Evolutionary conservation across 345 rosid species (phyloP).

Genomic region (Litchi chinensis): DNA sequence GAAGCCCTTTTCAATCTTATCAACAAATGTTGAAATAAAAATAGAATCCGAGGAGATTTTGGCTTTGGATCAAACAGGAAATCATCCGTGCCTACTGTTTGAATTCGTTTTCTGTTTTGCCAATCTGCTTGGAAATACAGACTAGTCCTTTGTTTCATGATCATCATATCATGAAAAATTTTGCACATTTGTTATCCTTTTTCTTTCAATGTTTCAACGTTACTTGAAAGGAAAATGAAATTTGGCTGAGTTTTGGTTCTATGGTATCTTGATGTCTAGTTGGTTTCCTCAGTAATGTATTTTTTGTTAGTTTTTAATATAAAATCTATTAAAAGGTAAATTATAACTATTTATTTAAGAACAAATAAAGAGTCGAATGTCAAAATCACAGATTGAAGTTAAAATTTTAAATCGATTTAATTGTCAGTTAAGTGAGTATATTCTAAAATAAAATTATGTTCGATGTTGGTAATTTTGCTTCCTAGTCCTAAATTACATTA

Average conservation of each 20-base stretch:
- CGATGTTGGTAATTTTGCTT: too few species aligned
- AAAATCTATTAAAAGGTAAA: too few species aligned
- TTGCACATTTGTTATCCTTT: neutral
- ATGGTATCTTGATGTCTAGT: neutral
- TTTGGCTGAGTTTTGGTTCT: neutral
- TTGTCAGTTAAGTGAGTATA: too few species aligned
- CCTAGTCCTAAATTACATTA: too few species aligned
- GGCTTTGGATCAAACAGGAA: neutral
- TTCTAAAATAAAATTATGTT: too few species aligned
- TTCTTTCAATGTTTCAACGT: neutral
- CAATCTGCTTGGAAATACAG: neutral
- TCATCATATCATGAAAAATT: constrained; percentile 2
- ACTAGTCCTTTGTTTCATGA: neutral
- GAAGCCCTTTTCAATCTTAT: neutral
- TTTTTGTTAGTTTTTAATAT: too few species aligned
- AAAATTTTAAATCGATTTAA: too few species aligned
- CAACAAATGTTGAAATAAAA: neutral
- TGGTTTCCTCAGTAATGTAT: too few species aligned
- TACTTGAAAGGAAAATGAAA: constrained; percentile 1
- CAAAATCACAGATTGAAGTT: too few species aligned
- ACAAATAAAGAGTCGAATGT: too few species aligned
- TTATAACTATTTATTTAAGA: too few species aligned
- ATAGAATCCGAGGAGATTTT: neutral
- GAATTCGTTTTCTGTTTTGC: neutral
- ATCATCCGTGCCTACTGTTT: neutral